These are phyloP conservation scores for Grosmannia penicillata DNA, from an alignment of 2,329 filamentous ascomycete genomes.

Conservation along the genomic window DNA sequence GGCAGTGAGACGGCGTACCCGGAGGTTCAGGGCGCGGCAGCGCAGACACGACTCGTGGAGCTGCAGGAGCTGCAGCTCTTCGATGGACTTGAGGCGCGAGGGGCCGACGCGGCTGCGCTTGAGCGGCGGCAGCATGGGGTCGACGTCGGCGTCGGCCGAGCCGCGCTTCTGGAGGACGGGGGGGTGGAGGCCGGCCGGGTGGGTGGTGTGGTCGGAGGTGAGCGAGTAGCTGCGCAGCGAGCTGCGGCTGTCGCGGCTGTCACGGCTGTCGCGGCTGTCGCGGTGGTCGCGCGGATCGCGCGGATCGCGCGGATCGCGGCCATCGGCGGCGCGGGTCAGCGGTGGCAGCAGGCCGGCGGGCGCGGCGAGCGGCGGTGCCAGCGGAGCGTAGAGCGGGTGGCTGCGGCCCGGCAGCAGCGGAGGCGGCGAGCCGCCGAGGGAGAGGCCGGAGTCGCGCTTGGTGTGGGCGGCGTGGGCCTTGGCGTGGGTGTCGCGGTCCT, in stretches of 20 bases:
- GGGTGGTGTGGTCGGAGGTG: constrained; percentile 20
- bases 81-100: constrained; percentile 40
- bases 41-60: constrained; percentile 34
- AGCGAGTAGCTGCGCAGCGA: constrained; percentile 25
- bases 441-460: constrained; percentile 31
- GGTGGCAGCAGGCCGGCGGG: background rate
- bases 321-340: no score
- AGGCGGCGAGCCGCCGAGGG: constrained; percentile 21
- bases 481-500: constrained; percentile 36
- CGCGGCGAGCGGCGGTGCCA: background rate
- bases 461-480: constrained; percentile 26
- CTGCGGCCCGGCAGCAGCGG: constrained; percentile 15
- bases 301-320: no score
- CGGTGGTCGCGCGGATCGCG: background rate
- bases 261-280: background rate
- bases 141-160: constrained; percentile 31
- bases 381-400: constrained; percentile 14
- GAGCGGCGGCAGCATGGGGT: constrained; percentile 38
- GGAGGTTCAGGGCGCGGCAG: constrained; percentile 30
- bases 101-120: constrained; percentile 38
- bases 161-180: constrained; percentile 13
- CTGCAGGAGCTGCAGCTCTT: constrained; percentile 34
- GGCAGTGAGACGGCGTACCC: constrained; percentile 19
- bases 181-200: constrained; percentile 10
- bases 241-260: constrained; percentile 17